Conservation (phyloP, 352 stramenopile genomes). For the Pythium folliculosum region DNA sequence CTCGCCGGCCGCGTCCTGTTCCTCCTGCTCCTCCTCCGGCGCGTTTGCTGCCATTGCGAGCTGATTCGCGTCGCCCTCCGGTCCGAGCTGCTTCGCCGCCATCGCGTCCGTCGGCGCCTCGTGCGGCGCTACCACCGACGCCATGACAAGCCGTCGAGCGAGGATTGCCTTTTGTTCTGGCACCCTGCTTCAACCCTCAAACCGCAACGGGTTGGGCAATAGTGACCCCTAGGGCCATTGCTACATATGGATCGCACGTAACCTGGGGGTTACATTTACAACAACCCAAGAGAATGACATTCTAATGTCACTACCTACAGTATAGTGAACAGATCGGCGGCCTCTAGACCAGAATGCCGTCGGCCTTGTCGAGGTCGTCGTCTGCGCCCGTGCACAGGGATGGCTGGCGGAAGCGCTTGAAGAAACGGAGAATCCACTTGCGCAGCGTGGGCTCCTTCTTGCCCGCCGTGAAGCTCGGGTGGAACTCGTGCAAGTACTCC, state of each 20-base stretch:
- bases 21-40: background rate
- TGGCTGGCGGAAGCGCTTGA: conserved; percentile 68
- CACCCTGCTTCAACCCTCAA: conserved; percentile 27
- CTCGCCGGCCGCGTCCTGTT: conserved; percentile 13
- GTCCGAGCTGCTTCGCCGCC: no score
- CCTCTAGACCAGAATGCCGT: conserved; percentile 28
- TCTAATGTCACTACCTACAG: background rate
- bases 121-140: background rate
- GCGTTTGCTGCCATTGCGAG: no score
- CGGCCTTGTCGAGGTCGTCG: conserved; percentile 27
- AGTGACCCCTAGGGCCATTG: conserved; percentile 1
- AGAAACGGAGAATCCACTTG: conserved; percentile 84
- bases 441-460: conserved; percentile 81
- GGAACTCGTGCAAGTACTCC: conserved; percentile 66
- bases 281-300: background rate
- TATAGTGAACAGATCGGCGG: background rate
- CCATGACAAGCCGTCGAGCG: background rate
- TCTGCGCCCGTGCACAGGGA: conserved; percentile 26
- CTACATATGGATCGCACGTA: background rate
- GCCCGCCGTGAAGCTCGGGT: conserved; percentile 69
- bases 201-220: conserved; percentile 10
- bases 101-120: no score
- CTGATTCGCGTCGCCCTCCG: background rate
- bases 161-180: conserved; percentile 2
- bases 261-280: background rate